These are phyloP conservation scores for Salix koriyanagi DNA, from an alignment of 345 rosid species.

Conservation along the genomic window DNA sequence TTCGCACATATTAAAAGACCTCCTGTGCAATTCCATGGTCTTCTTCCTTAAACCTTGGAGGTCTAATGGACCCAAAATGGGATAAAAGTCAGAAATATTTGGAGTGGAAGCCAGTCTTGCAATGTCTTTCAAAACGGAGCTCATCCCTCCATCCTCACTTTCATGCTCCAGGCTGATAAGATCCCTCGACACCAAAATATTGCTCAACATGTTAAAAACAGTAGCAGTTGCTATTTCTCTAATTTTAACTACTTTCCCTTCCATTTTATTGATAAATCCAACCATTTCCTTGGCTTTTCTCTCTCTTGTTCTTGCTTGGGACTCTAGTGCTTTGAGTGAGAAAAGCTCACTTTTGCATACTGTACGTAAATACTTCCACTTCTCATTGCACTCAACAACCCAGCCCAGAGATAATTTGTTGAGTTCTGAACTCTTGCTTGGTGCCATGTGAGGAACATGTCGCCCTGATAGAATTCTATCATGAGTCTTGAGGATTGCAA, in stretches of 20 bases:
- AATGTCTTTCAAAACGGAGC: constrained; percentile 14
- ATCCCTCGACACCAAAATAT: constrained; percentile 30
- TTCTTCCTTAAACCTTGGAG: constrained; percentile 27
- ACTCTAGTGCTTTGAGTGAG: constrained; percentile 24
- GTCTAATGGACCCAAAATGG: constrained; percentile 25
- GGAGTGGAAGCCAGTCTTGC: constrained; percentile 26
- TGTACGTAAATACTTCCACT: constrained; percentile 23
- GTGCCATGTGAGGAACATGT: constrained; percentile 31
- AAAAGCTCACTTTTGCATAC: constrained; percentile 30
- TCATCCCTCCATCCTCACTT: constrained; percentile 21
- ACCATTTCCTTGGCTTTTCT: constrained; percentile 27
- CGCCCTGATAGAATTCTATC: constrained; percentile 31
- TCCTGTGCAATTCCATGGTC: constrained; percentile 17
- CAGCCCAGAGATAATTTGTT: constrained; percentile 30
- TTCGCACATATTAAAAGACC: constrained; percentile 8
- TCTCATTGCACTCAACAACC: constrained; percentile 28
- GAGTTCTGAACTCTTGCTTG: constrained; percentile 26
- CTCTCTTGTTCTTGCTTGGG: constrained; percentile 15
- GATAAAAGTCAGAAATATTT: constrained; percentile 40
- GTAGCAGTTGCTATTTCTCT: constrained; percentile 26
- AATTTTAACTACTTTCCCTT: constrained; percentile 29
- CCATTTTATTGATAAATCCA: constrained; percentile 17
- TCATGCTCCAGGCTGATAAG: constrained; percentile 20
- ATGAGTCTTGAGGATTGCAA: constrained; percentile 31
- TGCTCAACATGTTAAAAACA: constrained; percentile 31